Conservation (phyloP, 164 flowering plant genomes). For the Kalanchoe fedtschenkoi region DNA sequence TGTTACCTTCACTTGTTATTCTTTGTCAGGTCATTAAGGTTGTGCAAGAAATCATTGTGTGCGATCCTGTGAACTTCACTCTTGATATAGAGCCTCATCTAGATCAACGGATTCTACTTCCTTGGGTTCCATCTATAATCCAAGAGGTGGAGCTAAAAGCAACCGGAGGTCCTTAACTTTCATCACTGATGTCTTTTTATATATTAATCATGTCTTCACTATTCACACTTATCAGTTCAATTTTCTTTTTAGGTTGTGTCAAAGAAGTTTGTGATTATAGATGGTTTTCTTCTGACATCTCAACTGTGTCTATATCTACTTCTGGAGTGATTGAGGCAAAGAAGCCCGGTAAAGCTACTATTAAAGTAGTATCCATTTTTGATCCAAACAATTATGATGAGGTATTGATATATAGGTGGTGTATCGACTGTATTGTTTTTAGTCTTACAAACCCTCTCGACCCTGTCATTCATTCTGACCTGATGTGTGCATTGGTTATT, state of each 20-base stretch:
- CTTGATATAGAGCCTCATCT: constrained; percentile 17
- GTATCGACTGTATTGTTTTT: not conserved
- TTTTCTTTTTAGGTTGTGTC: constrained; percentile 51
- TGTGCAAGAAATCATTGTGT: constrained; percentile 75
- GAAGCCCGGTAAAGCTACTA: constrained; percentile 68
- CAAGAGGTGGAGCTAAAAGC: constrained; percentile 74
- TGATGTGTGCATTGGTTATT: not conserved
- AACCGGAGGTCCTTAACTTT: constrained; percentile 52
- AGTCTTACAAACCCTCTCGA: not conserved
- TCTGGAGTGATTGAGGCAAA: constrained; percentile 71
- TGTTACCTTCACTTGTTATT: constrained; percentile 3
- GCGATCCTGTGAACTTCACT: constrained; percentile 47
- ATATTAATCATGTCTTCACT: not conserved
- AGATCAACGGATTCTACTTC: constrained; percentile 47
- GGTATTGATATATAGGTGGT: constrained; percentile 30
- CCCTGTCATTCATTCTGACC: not conserved
- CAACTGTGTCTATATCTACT: constrained; percentile 52
- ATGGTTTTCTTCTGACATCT: constrained; percentile 79
- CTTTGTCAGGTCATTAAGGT: constrained; percentile 49
- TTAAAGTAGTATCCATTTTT: constrained; percentile 62
- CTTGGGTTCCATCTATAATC: constrained; percentile 69
- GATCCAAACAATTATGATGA: constrained; percentile 78
- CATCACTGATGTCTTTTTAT: constrained; percentile 3
- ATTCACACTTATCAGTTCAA: not conserved
- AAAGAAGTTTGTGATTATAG: constrained; percentile 50